Evolutionary conservation across 2,329 filamentous ascomycete species (phyloP).

Genomic region (Cadophora sp.): DNA sequence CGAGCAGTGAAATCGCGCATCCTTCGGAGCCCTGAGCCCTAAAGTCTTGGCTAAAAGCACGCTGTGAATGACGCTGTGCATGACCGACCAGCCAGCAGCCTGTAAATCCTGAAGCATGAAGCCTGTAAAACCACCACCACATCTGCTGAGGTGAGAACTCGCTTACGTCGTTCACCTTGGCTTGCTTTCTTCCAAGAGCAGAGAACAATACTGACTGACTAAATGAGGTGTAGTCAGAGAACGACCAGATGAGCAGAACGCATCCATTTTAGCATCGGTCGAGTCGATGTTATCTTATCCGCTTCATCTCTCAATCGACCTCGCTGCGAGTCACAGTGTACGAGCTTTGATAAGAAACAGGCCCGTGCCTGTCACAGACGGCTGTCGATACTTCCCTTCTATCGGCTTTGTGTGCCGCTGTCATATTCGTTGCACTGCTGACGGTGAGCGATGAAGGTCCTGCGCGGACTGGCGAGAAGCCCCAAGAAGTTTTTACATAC

Average conservation of each 20-base stretch:
- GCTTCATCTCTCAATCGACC: neutral
- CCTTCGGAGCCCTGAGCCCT: neutral
- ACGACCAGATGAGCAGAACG: neutral
- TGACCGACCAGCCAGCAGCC: too few species aligned
- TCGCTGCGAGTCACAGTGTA: neutral
- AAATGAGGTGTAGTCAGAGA: neutral
- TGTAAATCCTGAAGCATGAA: neutral
- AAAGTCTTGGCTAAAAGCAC: neutral
- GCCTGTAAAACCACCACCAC: neutral
- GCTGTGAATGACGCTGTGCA: neutral
- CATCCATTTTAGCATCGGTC: neutral
- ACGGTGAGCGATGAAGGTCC: neutral
- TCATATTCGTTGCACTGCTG: neutral
- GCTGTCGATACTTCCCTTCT: neutral
- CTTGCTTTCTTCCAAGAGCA: neutral
- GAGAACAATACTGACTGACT: neutral
- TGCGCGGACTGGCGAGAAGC: neutral
- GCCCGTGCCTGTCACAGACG: neutral
- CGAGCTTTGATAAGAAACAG: neutral
- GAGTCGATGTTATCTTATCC: neutral
- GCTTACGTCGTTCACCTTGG: constrained; percentile 1
- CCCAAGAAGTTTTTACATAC: neutral
- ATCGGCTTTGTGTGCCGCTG: neutral
- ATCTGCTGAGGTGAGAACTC: neutral
- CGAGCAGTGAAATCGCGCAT: constrained; percentile 36